Conservation (phyloP, 306 rosid species). For the Arachis hypogaea region DNA sequence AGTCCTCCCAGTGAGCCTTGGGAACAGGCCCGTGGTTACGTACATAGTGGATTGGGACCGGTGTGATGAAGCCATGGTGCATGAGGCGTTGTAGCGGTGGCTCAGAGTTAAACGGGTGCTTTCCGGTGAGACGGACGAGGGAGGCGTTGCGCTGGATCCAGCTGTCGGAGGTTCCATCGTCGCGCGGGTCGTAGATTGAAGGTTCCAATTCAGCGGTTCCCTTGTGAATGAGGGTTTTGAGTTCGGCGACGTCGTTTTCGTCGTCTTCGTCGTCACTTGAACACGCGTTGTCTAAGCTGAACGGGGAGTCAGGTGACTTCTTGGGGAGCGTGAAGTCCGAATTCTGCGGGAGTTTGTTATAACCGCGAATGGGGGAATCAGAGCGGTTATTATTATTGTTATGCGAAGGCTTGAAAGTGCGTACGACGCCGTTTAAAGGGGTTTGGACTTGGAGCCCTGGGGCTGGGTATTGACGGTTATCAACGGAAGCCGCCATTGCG, state of each 20-base stretch:
- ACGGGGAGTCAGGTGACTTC: not conserved
- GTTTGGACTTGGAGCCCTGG: slow-evolving; percentile 31
- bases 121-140: slow-evolving; percentile 78
- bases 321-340: slow-evolving; percentile 4
- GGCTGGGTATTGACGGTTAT: slow-evolving; percentile 51
- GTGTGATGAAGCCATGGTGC: slow-evolving; percentile 86
- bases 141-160: slow-evolving; percentile 72
- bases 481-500: slow-evolving; percentile 69
- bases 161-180: slow-evolving; percentile 69
- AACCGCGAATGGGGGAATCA: slow-evolving; percentile 29
- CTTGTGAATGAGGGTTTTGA: slow-evolving; percentile 39
- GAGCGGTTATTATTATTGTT: not conserved
- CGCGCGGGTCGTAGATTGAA: slow-evolving; percentile 58
- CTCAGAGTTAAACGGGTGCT: slow-evolving; percentile 81
- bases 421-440: slow-evolving; percentile 44
- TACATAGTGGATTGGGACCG: slow-evolving; percentile 80
- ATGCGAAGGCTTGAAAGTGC: slow-evolving; percentile 42
- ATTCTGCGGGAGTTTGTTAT: slow-evolving; percentile 33
- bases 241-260: slow-evolving; percentile 23
- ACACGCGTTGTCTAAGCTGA: slow-evolving; percentile 21
- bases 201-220: slow-evolving; percentile 55
- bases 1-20: slow-evolving; percentile 56
- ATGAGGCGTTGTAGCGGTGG: slow-evolving; percentile 68
- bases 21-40: slow-evolving; percentile 82
- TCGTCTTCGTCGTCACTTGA: slow-evolving; percentile 32